A percentile compares a stretch with the other conserved stretches of the same genome.
Conservation (phyloP, 176 grass and related monocot species). For the Aegilops speltoides region DNA sequence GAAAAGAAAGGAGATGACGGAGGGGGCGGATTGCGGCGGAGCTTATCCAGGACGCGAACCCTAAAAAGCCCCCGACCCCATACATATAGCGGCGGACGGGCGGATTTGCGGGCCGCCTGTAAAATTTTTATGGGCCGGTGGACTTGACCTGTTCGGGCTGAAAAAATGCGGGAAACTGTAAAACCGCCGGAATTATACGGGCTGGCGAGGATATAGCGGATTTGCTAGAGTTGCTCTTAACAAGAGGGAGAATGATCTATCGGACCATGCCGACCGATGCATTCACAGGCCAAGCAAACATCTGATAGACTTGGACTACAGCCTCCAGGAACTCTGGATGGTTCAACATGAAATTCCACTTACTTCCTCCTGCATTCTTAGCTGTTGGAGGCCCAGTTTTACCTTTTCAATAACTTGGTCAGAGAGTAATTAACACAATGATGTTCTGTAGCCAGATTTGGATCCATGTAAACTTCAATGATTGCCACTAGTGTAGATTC, state of each 20-base stretch:
- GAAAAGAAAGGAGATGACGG: no score
- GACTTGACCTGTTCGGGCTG: no score
- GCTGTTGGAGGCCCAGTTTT: neutral
- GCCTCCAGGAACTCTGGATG: neutral
- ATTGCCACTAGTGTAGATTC: neutral
- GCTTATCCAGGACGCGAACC: no score
- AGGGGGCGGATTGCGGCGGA: no score
- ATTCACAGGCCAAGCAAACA: neutral
- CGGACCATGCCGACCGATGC: neutral
- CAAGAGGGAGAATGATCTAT: neutral
- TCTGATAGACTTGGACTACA: neutral
- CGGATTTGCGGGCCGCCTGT: no score
- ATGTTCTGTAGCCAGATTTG: neutral
- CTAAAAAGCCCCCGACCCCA: no score
- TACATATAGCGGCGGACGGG: no score
- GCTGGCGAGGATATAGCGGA: no score
- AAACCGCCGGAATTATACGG: no score
- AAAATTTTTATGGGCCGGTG: no score
- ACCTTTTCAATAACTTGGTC: neutral
- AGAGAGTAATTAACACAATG: neutral
- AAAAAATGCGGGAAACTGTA: no score
- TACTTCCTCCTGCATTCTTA: neutral
- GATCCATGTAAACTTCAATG: neutral
- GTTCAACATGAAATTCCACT: constrained; percentile 3
- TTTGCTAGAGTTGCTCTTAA: no score